phyloP scores from a whole-genome alignment of 345 rosid genomes.

The Gossypium arboreum region DNA sequence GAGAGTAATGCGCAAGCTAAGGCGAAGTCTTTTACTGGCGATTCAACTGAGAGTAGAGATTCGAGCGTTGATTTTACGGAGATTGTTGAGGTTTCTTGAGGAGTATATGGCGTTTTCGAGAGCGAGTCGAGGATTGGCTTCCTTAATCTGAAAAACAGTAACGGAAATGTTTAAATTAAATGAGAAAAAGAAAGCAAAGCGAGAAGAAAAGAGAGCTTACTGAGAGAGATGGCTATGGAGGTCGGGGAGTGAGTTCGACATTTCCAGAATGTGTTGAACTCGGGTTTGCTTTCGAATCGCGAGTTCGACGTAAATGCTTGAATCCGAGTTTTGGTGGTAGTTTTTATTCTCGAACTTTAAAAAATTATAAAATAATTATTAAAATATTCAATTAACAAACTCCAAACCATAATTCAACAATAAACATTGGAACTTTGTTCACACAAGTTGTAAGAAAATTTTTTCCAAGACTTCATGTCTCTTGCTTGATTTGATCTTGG shows the following conservation, averaged over 20 bases:
- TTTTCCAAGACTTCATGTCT: too few relatives aligned
- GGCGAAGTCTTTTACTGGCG: constrained; percentile 41
- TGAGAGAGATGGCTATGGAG: constrained; percentile 43
- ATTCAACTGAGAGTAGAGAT: constrained; percentile 42
- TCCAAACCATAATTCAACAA: too few relatives aligned
- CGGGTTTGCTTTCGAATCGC: neutral
- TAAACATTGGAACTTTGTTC: too few relatives aligned
- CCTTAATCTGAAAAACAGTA: constrained; percentile 35
- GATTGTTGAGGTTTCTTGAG: constrained; percentile 39
- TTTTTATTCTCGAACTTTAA: too few relatives aligned
- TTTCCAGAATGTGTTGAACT: constrained; percentile 15
- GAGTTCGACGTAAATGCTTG: neutral
- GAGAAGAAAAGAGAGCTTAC: constrained; percentile 31
- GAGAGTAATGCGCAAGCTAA: constrained; percentile 69
- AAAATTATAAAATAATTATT: too few relatives aligned
- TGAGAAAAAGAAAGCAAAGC: neutral
- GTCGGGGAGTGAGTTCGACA: constrained; percentile 31
- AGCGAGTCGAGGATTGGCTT: constrained; percentile 39
- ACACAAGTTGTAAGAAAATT: too few relatives aligned
- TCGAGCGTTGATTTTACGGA: constrained; percentile 46
- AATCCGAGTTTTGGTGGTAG: too few relatives aligned
- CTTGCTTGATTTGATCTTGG: too few relatives aligned
- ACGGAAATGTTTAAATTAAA: neutral
- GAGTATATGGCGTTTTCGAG: constrained; percentile 34
- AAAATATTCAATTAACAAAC: too few relatives aligned